Evolutionary conservation across 176 grass and related monocot genomes (phyloP).

Genomic region (Eleusine coracana): DNA sequence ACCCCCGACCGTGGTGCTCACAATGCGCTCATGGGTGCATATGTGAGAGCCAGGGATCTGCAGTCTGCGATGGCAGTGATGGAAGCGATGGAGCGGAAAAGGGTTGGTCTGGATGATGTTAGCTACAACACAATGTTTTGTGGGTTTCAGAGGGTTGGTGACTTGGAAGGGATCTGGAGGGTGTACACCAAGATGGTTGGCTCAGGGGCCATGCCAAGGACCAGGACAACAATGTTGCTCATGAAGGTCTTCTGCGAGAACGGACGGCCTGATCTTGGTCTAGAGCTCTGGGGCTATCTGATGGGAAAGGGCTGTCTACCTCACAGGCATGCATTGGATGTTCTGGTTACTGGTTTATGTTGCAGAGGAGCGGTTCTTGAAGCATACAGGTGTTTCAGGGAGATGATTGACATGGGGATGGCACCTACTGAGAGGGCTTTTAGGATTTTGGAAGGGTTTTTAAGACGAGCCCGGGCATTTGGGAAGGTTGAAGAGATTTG

Average conservation of each 20-base stretch:
- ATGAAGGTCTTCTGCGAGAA: slow-evolving; percentile 89
- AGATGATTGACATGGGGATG: slow-evolving; percentile 57
- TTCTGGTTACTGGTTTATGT: slow-evolving; percentile 77
- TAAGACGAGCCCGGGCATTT: slow-evolving; percentile 48
- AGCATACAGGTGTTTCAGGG: slow-evolving; percentile 71
- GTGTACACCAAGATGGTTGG: slow-evolving; percentile 66
- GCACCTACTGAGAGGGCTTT: slow-evolving; percentile 75
- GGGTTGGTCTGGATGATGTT: slow-evolving; percentile 65
- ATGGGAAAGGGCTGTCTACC: slow-evolving; percentile 74
- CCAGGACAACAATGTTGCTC: slow-evolving; percentile 78
- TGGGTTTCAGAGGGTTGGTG: slow-evolving; percentile 64
- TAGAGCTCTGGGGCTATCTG: slow-evolving; percentile 80
- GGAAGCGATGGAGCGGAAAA: slow-evolving; percentile 68
- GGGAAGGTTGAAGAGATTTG: slow-evolving; percentile 70
- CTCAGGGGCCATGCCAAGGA: slow-evolving; percentile 65
- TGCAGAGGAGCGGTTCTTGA: slow-evolving; percentile 66
- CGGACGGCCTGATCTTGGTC: slow-evolving; percentile 63
- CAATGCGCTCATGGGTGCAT: slow-evolving; percentile 74
- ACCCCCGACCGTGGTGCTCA: slow-evolving; percentile 61
- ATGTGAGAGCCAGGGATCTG: slow-evolving; percentile 67
- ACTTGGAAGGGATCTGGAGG: slow-evolving; percentile 82
- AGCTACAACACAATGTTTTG: slow-evolving; percentile 84
- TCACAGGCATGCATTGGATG: slow-evolving; percentile 78
- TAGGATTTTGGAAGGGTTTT: slow-evolving; percentile 68
- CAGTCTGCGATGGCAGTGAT: slow-evolving; percentile 59